A percentile compares a stretch with the other conserved stretches of the same genome.
phyloP scores from a whole-genome alignment of 2,329 filamentous ascomycete genomes.

The Aspergillus caelatus region DNA sequence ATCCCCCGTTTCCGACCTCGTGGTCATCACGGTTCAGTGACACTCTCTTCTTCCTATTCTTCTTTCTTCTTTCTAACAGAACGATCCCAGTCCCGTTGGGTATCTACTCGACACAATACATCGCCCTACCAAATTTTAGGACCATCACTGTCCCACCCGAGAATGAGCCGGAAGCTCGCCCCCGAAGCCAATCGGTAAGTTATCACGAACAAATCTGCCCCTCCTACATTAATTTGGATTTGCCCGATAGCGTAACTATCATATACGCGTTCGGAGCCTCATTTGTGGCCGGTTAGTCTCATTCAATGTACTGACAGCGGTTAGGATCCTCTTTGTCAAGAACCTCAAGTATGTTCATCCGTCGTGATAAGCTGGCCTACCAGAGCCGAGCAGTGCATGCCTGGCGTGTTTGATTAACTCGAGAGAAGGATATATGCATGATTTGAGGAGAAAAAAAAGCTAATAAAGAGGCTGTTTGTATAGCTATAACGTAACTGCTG shows the following conservation, averaged over 20 bases:
- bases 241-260: background rate
- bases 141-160: slow-evolving; percentile 29
- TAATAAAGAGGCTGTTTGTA: slow-evolving; percentile 15
- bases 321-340: slow-evolving; percentile 99
- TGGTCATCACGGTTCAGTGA: slow-evolving; percentile 28
- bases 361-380: slow-evolving; percentile 7
- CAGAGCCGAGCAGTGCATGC: slow-evolving; percentile 8
- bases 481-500: slow-evolving; percentile 98
- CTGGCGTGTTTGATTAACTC: background rate
- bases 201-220: slow-evolving; percentile 27
- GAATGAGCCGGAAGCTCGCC: slow-evolving; percentile 75
- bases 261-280: background rate
- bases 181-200: slow-evolving; percentile 98
- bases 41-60: slow-evolving; percentile 22
- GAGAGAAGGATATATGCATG: background rate
- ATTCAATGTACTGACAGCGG: slow-evolving; percentile 14
- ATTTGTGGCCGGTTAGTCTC: background rate
- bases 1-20: slow-evolving; percentile 29
- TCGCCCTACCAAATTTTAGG: slow-evolving; percentile 21
- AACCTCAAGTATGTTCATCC: slow-evolving; percentile 78
- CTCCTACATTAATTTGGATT: slow-evolving; percentile 19
- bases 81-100: slow-evolving; percentile 23
- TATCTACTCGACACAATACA: slow-evolving; percentile 25
- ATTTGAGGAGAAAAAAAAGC: slow-evolving; percentile 3
- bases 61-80: slow-evolving; percentile 12